Percentiles rank a stretch among this genome's conserved stretches.
Evolutionary conservation across 1,284 basidiomycete species (phyloP).

Genomic region (Leccinum griseonigrum): DNA sequence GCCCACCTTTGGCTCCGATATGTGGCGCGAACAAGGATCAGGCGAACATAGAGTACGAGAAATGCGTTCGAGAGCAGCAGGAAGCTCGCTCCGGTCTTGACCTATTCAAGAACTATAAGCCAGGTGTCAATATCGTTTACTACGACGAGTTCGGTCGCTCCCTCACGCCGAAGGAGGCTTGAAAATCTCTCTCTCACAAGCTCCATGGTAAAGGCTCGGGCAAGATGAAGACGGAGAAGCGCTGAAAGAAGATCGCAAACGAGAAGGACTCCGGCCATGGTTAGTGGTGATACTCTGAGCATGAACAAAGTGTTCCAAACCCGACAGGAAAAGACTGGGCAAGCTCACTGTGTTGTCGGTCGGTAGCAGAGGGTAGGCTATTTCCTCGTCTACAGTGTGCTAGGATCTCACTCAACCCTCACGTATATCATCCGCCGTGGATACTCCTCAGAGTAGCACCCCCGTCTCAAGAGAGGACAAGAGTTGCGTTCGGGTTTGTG

Average conservation of each 20-base stretch:
- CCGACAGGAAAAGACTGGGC: conserved; percentile 87
- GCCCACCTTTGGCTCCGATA: too few species aligned
- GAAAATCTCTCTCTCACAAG: conserved; percentile 93
- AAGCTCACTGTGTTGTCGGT: conserved; percentile 90
- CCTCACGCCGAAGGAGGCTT: conserved; percentile 93
- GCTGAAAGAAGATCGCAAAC: conserved; percentile 90
- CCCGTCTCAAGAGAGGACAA: conserved; percentile 63
- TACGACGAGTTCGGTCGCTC: conserved; percentile 94
- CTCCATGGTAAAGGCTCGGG: conserved; percentile 96
- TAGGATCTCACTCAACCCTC: conserved; percentile 36
- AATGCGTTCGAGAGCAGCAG: conserved; percentile 86
- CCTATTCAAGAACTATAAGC: conserved; percentile 91
- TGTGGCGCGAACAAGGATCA: conserved; percentile 88
- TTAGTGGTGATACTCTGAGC: conserved; percentile 87
- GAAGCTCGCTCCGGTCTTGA: conserved; percentile 85
- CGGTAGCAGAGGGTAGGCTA: conserved; percentile 84
- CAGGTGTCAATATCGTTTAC: conserved; percentile 95
- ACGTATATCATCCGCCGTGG: conserved; percentile 60
- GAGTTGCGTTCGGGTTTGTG: conserved; percentile 73
- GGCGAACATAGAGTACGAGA: conserved; percentile 92
- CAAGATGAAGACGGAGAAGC: conserved; percentile 92
- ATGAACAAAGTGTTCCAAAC: conserved; percentile 91
- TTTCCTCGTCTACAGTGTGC: neutral
- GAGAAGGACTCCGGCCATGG: conserved; percentile 82
- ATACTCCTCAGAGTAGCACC: conserved; percentile 47